Percentiles rank a stretch among this genome's conserved stretches.
Evolutionary conservation across 2,329 filamentous ascomycete species (phyloP).

Genomic region (Pezicula carpinea): DNA sequence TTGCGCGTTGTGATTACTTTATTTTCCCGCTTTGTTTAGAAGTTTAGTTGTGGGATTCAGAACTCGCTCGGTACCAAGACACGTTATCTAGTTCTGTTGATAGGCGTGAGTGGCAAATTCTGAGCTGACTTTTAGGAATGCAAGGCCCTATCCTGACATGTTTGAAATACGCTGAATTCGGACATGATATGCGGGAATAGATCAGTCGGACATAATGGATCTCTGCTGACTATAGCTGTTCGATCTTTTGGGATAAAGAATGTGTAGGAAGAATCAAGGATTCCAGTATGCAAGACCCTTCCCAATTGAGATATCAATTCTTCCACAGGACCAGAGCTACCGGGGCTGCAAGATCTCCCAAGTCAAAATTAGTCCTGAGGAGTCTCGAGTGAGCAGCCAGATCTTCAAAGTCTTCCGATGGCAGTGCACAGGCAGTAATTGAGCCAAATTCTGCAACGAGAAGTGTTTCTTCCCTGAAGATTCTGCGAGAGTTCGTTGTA

Average conservation of each 20-base stretch:
- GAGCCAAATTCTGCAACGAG: no score
- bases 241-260: constrained; percentile 34
- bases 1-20: constrained; percentile 34
- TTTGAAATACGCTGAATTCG: constrained; percentile 33
- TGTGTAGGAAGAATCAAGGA: constrained; percentile 35
- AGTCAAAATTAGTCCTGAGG: constrained; percentile 23
- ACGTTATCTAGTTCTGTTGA: constrained; percentile 28
- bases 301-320: constrained; percentile 30
- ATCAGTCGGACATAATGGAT: constrained; percentile 31
- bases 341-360: constrained; percentile 29
- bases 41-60: constrained; percentile 36
- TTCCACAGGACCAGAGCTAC: constrained; percentile 27
- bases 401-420: neutral
- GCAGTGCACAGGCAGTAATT: no score
- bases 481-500: neutral
- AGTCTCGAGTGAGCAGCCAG: neutral
- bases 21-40: constrained; percentile 30
- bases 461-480: neutral
- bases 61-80: constrained; percentile 34
- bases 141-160: constrained; percentile 27
- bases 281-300: constrained; percentile 36
- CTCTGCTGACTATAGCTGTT: constrained; percentile 33
- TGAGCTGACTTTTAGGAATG: constrained; percentile 33
- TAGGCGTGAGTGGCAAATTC: constrained; percentile 28
- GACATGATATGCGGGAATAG: constrained; percentile 24